A percentile compares a stretch with the other conserved stretches of the same genome.
phyloP scores from a whole-genome alignment of 1,284 basidiomycete species.

The Chalciporus piperatoides region DNA sequence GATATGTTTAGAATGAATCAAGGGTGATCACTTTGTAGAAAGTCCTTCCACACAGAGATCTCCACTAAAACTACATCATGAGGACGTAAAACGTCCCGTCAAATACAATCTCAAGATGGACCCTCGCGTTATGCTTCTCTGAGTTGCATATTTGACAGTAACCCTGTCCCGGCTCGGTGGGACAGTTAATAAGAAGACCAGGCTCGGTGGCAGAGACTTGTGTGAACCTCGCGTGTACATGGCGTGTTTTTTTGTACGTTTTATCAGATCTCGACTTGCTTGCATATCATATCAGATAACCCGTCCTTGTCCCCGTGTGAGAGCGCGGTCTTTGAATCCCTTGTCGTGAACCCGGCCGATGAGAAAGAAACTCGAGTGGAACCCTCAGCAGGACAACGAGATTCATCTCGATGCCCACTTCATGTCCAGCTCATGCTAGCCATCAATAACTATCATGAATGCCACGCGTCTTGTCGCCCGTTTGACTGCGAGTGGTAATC shows the following conservation, averaged over 20 bases:
- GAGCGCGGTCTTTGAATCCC: too few relatives aligned
- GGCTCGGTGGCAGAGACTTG: neutral
- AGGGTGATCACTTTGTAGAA: too few relatives aligned
- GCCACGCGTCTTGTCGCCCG: too few relatives aligned
- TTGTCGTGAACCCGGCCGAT: too few relatives aligned
- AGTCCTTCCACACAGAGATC: neutral
- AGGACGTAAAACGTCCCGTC: neutral
- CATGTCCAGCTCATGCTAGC: neutral
- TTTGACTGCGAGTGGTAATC: neutral
- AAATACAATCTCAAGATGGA: neutral
- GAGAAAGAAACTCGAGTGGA: too few relatives aligned
- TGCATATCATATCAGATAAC: neutral
- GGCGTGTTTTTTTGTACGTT: neutral
- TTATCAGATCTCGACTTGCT: neutral
- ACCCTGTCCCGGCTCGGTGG: neutral
- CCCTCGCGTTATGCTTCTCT: neutral
- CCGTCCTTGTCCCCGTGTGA: too few relatives aligned
- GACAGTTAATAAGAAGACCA: neutral
- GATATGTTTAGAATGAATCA: neutral
- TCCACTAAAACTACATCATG: neutral
- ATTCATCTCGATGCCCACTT: neutral
- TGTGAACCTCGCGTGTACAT: neutral
- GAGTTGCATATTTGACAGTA: neutral
- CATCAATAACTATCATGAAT: too few relatives aligned
- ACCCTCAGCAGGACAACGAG: too few relatives aligned